Evolutionary conservation across 352 stramenopile species (phyloP).

Genomic region (Lagenidium sp.): DNA sequence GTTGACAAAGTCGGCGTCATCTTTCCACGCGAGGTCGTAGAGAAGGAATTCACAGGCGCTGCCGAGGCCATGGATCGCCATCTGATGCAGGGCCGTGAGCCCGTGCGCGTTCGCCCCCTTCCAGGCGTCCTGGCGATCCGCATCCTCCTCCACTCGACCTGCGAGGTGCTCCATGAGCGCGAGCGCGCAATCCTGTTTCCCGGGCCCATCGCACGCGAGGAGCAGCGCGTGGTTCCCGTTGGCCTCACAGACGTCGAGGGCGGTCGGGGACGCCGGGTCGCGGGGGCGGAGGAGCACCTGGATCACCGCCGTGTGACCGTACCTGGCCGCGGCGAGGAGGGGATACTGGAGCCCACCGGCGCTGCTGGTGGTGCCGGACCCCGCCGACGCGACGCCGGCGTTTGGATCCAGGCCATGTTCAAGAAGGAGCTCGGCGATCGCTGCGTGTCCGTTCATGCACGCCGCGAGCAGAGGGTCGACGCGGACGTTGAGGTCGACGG

Average conservation of each 20-base stretch:
- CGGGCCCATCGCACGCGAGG: conserved; percentile 37
- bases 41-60: conserved; percentile 24
- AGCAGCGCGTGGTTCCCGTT: conserved; percentile 46
- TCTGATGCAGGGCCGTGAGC: conserved; percentile 56
- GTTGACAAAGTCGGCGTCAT: conserved; percentile 27
- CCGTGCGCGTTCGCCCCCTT: conserved; percentile 40
- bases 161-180: conserved; percentile 20
- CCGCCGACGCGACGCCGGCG: conserved; percentile 6
- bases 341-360: conserved; percentile 19
- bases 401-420: conserved; percentile 19
- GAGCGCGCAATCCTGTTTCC: conserved; percentile 41
- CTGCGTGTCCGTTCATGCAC: conserved; percentile 64
- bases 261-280: conserved; percentile 20
- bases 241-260: too few relatives aligned
- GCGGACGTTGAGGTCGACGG: conserved; percentile 45
- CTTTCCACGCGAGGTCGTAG: conserved; percentile 18
- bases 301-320: conserved; percentile 85
- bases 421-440: conserved; percentile 39
- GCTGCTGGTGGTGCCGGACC: neutral
- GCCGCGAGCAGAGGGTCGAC: conserved; percentile 48
- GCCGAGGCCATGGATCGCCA: conserved; percentile 30
- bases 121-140: conserved; percentile 15
- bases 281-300: conserved; percentile 58
- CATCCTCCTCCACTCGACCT: neutral
- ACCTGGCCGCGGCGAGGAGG: conserved; percentile 88